Evolutionary conservation across 805 yeast genomes (phyloP), one percentile per base, ranked within the genome.

Genomic region (Wickerhamomyces canadensis): DNA sequence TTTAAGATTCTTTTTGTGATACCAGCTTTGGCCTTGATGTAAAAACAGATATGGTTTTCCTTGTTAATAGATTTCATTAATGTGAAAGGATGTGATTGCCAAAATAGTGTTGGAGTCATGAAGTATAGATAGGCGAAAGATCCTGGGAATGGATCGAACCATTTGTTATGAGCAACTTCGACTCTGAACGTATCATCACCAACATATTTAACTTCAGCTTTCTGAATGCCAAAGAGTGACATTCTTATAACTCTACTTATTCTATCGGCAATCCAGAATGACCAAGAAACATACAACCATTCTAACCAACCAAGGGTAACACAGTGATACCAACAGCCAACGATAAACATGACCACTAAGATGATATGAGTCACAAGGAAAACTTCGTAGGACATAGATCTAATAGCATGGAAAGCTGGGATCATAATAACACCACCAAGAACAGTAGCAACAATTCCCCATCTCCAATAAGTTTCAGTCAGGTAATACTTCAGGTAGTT

Each of bases 1-100:
- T 56, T 51, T 25, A 62, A 55, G 17, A 73, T 47, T 13, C 55
- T 55, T 32, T 53, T 64, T 17, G 84, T 76, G 35, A 75, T 56
- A 45, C 84, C 85, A 9, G 66, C 63, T 51, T 74, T 74, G 17
- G 65, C 69, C 49, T 70, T 72, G 47, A 72, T 64, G 47, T 58
- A 64, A 36, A 69, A 58, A 8, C 59, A 55, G 13, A 73, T 51
- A 33, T 57, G 55, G 43, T 62, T 57, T 28, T 58, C 59, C 33
- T 61, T 60, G 2, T 56, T 56, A 4, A 52, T 53, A 8, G 69
- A 56, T 32, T 64, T 65, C 26, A 70, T 60, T 8, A 72, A 57
- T 3, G 87, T 78, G 57, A 83, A 80, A 9, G 88, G 88, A 52
- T 81, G 86, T 7, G 80, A 72, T 54, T 80, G 84, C 76, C 78